These are phyloP conservation scores for Leavenworthia alabamica DNA, from an alignment of 345 rosid species.

Conservation along the genomic window DNA sequence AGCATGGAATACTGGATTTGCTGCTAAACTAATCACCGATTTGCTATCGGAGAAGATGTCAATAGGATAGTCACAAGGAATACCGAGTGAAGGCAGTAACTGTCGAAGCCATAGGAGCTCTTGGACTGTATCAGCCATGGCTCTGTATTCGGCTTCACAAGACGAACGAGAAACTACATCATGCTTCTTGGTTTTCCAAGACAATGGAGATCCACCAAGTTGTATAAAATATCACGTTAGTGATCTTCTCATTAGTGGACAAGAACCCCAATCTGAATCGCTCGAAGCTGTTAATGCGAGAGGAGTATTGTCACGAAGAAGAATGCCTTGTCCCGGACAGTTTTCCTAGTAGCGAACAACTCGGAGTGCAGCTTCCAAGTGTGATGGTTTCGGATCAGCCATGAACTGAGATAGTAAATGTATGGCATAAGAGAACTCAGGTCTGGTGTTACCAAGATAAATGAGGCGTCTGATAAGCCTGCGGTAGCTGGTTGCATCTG, in stretches of 20 bases:
- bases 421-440: fast-evolving
- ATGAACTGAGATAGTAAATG: neutral
- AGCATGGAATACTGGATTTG: no score
- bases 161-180: fast-evolving
- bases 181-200: neutral
- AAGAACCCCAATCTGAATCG: fast-evolving
- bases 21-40: no score
- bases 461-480: neutral
- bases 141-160: neutral
- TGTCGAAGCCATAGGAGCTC: neutral
- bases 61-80: no score
- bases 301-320: neutral
- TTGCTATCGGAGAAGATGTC: no score
- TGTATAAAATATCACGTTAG: neutral
- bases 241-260: fast-evolving
- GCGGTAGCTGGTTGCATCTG: neutral
- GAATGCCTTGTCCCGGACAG: fast-evolving
- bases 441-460: neutral
- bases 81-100: neutral
- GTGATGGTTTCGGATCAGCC: fast-evolving
- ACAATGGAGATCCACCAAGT: fast-evolving
- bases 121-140: neutral
- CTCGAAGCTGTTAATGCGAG: fast-evolving
- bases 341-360: neutral
- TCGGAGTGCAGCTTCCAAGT: fast-evolving